A percentile compares a stretch with the other conserved stretches of the same genome.
Conservation (phyloP, 2,329 filamentous ascomycete species). For the Epichloe baconii region DNA sequence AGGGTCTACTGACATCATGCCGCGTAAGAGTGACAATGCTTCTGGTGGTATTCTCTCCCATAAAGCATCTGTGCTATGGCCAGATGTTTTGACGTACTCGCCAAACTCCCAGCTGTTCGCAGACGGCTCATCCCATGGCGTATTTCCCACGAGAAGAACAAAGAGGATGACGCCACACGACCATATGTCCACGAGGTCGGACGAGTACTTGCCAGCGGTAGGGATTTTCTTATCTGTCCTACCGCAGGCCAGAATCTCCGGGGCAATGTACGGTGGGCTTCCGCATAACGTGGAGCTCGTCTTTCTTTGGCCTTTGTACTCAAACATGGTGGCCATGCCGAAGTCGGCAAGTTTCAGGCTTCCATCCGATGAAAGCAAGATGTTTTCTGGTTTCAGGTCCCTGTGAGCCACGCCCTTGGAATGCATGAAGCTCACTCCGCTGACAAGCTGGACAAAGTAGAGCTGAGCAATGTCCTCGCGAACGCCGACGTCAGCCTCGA, state of each 20-base stretch:
- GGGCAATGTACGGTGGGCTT: conserved; percentile 92
- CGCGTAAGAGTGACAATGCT: conserved; percentile 70
- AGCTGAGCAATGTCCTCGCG: conserved; percentile 88
- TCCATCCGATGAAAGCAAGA: conserved; percentile 71
- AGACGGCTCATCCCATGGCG: conserved; percentile 92
- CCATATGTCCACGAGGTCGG: conserved; percentile 87
- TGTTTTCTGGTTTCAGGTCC: conserved; percentile 89
- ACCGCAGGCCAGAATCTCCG: conserved; percentile 61
- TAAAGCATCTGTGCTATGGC: conserved; percentile 71
- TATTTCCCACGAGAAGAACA: conserved; percentile 88
- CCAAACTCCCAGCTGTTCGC: conserved; percentile 77
- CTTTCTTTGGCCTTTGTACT: conserved; percentile 75
- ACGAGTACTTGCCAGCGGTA: conserved; percentile 48
- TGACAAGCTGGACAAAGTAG: conserved; percentile 86
- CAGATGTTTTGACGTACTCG: conserved; percentile 69
- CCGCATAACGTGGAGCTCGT: conserved; percentile 82
- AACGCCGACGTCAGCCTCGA: conserved; percentile 94
- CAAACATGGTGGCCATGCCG: conserved; percentile 85
- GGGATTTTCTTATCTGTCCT: conserved; percentile 32
- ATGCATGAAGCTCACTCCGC: conserved; percentile 89
- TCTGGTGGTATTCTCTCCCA: conserved; percentile 68
- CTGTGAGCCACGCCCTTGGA: conserved; percentile 90
- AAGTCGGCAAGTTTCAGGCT: conserved; percentile 94
- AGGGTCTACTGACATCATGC: conserved; percentile 80
- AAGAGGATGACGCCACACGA: conserved; percentile 97